A percentile compares a stretch with the other conserved stretches of the same genome.
phyloP scores from a whole-genome alignment of 352 stramenopile species.

The Globisporangium spinosum region DNA sequence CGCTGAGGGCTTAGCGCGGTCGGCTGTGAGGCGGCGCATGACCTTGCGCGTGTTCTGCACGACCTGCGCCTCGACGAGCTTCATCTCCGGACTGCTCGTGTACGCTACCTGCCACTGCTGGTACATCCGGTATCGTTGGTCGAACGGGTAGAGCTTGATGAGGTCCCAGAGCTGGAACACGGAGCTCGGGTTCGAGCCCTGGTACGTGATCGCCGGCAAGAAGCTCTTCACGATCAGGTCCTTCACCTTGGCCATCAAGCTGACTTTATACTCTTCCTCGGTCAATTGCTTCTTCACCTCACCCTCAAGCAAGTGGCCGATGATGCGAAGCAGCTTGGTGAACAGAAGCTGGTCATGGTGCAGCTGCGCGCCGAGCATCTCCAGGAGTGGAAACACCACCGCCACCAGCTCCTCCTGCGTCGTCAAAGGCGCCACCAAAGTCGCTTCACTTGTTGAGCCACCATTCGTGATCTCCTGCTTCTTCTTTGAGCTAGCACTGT shows the following conservation, averaged over 20 bases:
- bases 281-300: conserved; percentile 22
- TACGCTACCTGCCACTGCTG: conserved; percentile 74
- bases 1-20: conserved; percentile 74
- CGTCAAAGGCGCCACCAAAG: conserved; percentile 33
- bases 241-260: conserved; percentile 36
- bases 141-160: conserved; percentile 70
- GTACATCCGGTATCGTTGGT: conserved; percentile 81
- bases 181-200: conserved; percentile 70
- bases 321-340: conserved; percentile 65
- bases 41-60: conserved; percentile 68
- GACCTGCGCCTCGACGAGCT: conserved; percentile 64
- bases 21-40: conserved; percentile 79
- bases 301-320: conserved; percentile 45
- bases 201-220: conserved; percentile 68
- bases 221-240: conserved; percentile 58
- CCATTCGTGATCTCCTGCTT: neutral
- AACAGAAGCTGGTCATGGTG: conserved; percentile 72
- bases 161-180: conserved; percentile 83
- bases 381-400: conserved; percentile 52
- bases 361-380: conserved; percentile 62
- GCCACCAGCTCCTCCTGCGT: conserved; percentile 43
- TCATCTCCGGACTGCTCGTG: conserved; percentile 47
- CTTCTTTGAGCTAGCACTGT: neutral
- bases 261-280: conserved; percentile 4
- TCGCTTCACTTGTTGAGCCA: neutral